phyloP scores from a whole-genome alignment of 1,139 yeast genomes.

The Blastobotrys petasosporus region DNA sequence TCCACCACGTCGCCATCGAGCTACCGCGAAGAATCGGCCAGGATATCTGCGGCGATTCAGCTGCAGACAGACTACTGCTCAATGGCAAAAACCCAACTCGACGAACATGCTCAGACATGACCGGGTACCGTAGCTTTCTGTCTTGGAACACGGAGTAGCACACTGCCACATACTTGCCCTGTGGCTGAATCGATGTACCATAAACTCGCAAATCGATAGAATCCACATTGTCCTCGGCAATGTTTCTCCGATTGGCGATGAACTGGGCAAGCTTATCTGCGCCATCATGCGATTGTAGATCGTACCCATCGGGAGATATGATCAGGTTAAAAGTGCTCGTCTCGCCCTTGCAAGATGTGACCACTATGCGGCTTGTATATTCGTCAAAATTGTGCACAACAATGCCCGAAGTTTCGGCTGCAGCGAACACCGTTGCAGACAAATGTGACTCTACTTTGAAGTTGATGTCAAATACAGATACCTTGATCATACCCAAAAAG shows the following conservation, averaged over 20 bases:
- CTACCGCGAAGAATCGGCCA: conserved; percentile 17
- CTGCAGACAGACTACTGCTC: conserved; percentile 6
- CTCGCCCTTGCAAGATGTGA: too few species aligned
- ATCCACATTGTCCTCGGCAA: conserved; percentile 7
- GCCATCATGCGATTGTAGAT: too few species aligned
- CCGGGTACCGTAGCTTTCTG: conserved; percentile 20
- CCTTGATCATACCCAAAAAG: neutral
- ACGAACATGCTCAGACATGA: conserved; percentile 20
- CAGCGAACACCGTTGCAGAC: too few species aligned
- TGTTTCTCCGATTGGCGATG: neutral
- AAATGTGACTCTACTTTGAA: too few species aligned
- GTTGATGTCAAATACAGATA: too few species aligned
- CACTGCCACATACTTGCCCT: conserved; percentile 19
- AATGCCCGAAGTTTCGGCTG: too few species aligned
- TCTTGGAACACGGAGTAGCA: conserved; percentile 19
- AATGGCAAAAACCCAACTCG: conserved; percentile 21
- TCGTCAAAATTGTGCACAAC: too few species aligned
- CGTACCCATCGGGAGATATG: too few species aligned
- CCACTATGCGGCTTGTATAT: too few species aligned
- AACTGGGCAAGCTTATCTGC: neutral
- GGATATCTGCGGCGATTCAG: conserved; percentile 4
- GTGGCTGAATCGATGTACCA: conserved; percentile 20
- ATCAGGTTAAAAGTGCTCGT: too few species aligned
- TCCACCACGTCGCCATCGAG: conserved; percentile 23
- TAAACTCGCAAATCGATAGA: conserved; percentile 18